Base-by-base conservation (phyloP, 1,284 basidiomycete species). In the Pseudozyma tsukubaensis region DNA sequence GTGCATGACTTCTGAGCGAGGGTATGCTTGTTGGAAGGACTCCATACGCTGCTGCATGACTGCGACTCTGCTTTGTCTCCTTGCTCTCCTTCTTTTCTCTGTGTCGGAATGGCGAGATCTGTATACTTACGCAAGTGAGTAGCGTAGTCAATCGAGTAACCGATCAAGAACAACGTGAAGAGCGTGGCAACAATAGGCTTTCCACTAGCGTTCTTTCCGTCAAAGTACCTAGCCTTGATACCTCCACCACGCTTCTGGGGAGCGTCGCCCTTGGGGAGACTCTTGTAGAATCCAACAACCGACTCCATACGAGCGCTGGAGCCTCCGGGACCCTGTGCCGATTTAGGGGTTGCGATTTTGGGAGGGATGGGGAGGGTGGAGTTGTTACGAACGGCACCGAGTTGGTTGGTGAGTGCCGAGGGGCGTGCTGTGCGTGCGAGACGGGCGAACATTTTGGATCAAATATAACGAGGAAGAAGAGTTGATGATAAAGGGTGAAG, bases 201-300 rank as follows among this genome's bases (percentile, higher is more conserved):
- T 51, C 91, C 92, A 52, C 88, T 89, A 51, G 94, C 94, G 86
- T 94, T 96, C 86, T 91, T 90, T 71, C 92, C 93, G 81, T 89
- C 90, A 86, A 94, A 94, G 86, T 88, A 93, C 50, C 90, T 88
- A 55, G 85, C 92, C 85, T 93, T 92, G 83, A 95, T 86, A 39
- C 87, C 86, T 29, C 92, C 92, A n/a, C 87, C 83, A 62, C 88
- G 86, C 50, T 89, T 87, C 51, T 88, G 85, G n/a, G 92, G 87
- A 52, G 90, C 89, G 53, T 89, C 78, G 52, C 87, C 88, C 83
- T 88, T 88, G 77, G 94, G 94, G 51, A 97, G 89, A 85, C 92
- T 93, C 77, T 92, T 94, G 89, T 97, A 97, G 87, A 97, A 97
- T 83, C 92, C 90, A 75, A 97, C 93, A 83, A 97, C 91, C 42